Percentiles rank a stretch among this genome's conserved stretches.
phyloP scores from a whole-genome alignment of 1,284 basidiomycete species.

The Rhodotorula sp. region DNA sequence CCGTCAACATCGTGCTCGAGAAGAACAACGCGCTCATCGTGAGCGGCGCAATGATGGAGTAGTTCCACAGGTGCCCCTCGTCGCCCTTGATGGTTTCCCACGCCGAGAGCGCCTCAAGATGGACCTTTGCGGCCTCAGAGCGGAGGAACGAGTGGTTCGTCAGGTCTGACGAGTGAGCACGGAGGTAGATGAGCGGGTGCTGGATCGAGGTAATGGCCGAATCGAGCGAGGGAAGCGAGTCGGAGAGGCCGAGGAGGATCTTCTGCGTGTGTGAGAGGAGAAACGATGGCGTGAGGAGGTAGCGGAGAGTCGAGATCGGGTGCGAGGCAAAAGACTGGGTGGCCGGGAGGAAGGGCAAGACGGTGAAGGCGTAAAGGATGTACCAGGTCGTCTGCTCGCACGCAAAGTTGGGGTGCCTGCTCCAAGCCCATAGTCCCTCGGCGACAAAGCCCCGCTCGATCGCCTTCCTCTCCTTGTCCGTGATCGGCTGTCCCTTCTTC shows the following conservation, averaged over 20 bases:
- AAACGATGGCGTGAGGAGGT: neutral
- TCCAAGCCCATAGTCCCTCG: slow-evolving; percentile 78
- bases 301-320: slow-evolving; percentile 25
- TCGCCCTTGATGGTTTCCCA: slow-evolving; percentile 1
- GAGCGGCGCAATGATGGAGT: slow-evolving; percentile 34
- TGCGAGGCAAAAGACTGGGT: slow-evolving; percentile 25
- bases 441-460: slow-evolving; percentile 79
- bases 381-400: slow-evolving; percentile 45
- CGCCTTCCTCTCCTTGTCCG: slow-evolving; percentile 63
- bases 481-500: slow-evolving; percentile 48
- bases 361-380: slow-evolving; percentile 43
- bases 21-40: slow-evolving; percentile 36
- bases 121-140: neutral
- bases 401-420: slow-evolving; percentile 67
- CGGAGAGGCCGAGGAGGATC: neutral
- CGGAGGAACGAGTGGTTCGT: neutral
- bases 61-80: slow-evolving; percentile 38
- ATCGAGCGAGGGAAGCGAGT: neutral
- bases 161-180: neutral
- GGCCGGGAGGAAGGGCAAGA: slow-evolving; percentile 38
- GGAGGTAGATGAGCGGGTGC: slow-evolving; percentile 4
- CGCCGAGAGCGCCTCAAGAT: neutral
- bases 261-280: slow-evolving; percentile 1
- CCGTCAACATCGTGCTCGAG: slow-evolving; percentile 31
- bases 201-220: neutral